A percentile compares a stretch with the other conserved stretches of the same genome.
phyloP scores from a whole-genome alignment of 805 yeast genomes.

The Candida morakotiae region DNA sequence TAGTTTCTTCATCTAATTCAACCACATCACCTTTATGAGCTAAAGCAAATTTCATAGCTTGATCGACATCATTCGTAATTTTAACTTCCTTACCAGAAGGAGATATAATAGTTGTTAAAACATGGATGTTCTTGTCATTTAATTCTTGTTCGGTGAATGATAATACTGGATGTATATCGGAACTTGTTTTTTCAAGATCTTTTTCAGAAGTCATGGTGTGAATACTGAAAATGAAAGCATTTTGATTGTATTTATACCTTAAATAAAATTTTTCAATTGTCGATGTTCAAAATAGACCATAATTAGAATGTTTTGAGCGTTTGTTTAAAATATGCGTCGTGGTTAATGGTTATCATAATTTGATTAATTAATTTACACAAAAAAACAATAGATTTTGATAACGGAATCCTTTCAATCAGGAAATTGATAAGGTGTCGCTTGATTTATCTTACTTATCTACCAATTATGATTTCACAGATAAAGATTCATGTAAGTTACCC shows the following conservation, averaged over 20 bases:
- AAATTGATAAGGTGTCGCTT: background rate
- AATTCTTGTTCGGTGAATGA: slow-evolving; percentile 9
- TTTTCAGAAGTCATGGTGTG: too few relatives aligned
- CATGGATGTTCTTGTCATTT: background rate
- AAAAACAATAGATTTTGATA: background rate
- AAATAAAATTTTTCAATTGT: too few relatives aligned
- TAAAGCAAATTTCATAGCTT: slow-evolving; percentile 32
- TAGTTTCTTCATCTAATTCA: slow-evolving; percentile 14
- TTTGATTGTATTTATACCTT: too few relatives aligned
- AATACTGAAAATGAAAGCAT: too few relatives aligned
- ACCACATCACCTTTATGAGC: slow-evolving; percentile 13
- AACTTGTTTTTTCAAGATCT: background rate
- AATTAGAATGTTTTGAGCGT: too few relatives aligned
- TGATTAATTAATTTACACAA: background rate
- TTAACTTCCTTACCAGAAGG: slow-evolving; percentile 20
- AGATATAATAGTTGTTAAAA: slow-evolving; percentile 12
- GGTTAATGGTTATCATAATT: background rate
- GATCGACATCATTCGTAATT: slow-evolving; percentile 35
- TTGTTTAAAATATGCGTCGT: background rate
- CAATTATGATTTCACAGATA: too few relatives aligned
- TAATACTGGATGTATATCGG: slow-evolving; percentile 6
- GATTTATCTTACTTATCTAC: too few relatives aligned
- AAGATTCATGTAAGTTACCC: background rate
- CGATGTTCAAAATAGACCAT: background rate
- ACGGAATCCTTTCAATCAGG: background rate